phyloP scores from a whole-genome alignment of 441 rosid species.

The Cnidoscolus chayamansa region DNA sequence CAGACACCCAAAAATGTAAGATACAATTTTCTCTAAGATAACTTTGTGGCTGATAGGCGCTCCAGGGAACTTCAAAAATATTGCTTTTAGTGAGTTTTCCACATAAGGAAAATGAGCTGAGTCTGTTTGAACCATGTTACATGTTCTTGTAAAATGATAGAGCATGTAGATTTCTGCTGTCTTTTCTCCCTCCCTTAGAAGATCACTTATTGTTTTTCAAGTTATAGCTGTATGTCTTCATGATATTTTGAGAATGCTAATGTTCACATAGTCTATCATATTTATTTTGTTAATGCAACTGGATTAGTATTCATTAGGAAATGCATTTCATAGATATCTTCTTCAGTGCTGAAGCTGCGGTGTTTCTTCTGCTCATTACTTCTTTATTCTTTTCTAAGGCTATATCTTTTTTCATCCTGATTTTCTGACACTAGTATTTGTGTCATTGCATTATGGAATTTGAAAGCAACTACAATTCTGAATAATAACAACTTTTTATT shows the following conservation, averaged over 20 bases:
- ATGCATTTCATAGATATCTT: not conserved
- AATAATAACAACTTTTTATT: not conserved
- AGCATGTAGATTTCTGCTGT: not conserved
- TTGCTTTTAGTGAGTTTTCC: not conserved
- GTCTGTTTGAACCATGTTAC: not conserved
- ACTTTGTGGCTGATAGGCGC: not conserved
- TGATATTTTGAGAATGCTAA: not conserved
- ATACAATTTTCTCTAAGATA: not conserved
- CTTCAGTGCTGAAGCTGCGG: not conserved
- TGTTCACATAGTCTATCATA: not conserved
- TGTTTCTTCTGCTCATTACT: not conserved
- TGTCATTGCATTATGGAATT: conserved; percentile 5
- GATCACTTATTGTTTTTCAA: not conserved
- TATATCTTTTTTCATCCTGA: not conserved
- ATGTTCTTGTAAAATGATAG: not conserved
- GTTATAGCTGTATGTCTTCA: not conserved
- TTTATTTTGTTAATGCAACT: not conserved
- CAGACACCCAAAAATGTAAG: not conserved
- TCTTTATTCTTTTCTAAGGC: not conserved
- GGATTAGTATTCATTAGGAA: not conserved
- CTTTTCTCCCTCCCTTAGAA: not conserved
- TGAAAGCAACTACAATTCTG: not conserved
- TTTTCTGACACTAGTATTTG: not conserved
- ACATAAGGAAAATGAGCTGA: not conserved
- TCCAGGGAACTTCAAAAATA: not conserved